A percentile compares a stretch with the other conserved stretches of the same genome.
phyloP scores from a whole-genome alignment of 2,329 filamentous ascomycete genomes.

The Didymella lethalis region DNA sequence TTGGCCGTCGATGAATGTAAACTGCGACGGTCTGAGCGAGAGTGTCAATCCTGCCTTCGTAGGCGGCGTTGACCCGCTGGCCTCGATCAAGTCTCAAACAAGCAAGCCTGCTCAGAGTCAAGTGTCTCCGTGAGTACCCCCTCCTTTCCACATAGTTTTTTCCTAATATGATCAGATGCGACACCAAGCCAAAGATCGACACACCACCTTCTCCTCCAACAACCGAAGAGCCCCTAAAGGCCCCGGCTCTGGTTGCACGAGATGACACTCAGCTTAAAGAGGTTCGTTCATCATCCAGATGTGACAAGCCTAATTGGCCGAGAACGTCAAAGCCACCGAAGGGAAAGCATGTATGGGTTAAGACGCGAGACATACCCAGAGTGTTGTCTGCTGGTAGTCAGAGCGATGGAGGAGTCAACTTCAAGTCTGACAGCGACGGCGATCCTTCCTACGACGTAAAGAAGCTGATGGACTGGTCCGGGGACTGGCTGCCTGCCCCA shows the following conservation, averaged over 20 bases:
- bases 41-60: too few species aligned
- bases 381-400: slow-evolving; percentile 25
- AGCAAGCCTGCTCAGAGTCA: not conserved
- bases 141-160: not conserved
- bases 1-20: too few species aligned
- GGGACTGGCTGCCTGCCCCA: slow-evolving; percentile 56
- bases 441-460: slow-evolving; percentile 47
- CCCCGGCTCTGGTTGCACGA: slow-evolving; percentile 21
- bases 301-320: slow-evolving; percentile 29
- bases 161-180: slow-evolving; percentile 6
- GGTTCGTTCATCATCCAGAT: slow-evolving; percentile 7
- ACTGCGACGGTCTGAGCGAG: too few species aligned
- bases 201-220: slow-evolving; percentile 15
- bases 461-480: slow-evolving; percentile 56
- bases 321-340: slow-evolving; percentile 10
- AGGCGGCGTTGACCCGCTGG: slow-evolving; percentile 2
- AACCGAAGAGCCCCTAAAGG: not conserved
- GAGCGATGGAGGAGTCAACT: slow-evolving; percentile 35
- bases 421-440: slow-evolving; percentile 40
- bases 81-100: slow-evolving; percentile 19
- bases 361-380: slow-evolving; percentile 39
- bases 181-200: not conserved
- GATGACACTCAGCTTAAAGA: slow-evolving; percentile 15
- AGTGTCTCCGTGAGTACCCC: slow-evolving; percentile 2
- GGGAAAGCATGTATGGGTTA: slow-evolving; percentile 37